Conservation (phyloP, 2,329 filamentous ascomycete genomes). For the Coleophoma eucalyptorum region DNA sequence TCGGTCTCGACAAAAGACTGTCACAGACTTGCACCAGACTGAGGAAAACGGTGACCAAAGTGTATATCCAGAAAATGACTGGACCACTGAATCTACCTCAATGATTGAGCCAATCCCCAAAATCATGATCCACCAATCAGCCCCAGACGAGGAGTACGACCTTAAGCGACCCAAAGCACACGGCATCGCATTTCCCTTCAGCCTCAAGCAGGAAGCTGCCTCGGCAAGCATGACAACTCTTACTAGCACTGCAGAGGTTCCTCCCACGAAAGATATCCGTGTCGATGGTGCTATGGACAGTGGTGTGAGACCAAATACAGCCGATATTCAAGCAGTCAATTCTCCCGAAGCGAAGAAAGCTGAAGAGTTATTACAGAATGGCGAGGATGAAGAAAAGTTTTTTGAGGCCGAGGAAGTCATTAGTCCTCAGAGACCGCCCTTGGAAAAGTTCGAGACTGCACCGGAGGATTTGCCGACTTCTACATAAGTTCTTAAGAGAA, state of each 20-base stretch:
- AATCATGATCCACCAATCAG: constrained; percentile 13
- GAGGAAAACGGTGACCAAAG: constrained; percentile 19
- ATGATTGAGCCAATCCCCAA: constrained; percentile 6
- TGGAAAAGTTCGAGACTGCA: constrained; percentile 54
- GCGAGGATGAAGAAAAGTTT: background rate
- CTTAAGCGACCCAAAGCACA: constrained; percentile 64
- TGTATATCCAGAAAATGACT: constrained; percentile 17
- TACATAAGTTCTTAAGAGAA: no score
- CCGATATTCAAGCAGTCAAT: constrained; percentile 5
- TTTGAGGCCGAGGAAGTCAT: constrained; percentile 15
- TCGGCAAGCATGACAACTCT: constrained; percentile 71
- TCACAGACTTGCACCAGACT: constrained; percentile 49
- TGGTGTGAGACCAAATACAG: constrained; percentile 9
- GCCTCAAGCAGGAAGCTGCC: constrained; percentile 50
- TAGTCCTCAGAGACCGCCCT: constrained; percentile 29
- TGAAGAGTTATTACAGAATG: background rate
- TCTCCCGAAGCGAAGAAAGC: constrained; percentile 4
- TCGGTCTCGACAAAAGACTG: constrained; percentile 40
- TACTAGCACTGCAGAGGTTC: constrained; percentile 28
- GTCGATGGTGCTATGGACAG: constrained; percentile 11
- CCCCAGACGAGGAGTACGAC: constrained; percentile 39
- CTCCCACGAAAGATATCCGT: constrained; percentile 15
- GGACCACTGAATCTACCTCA: constrained; percentile 36
- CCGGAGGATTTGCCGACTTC: constrained; percentile 24
- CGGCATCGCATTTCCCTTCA: constrained; percentile 72